Evolutionary conservation across 208 protist genomes (phyloP).

Genomic region (Leishmania amazonensis): DNA sequence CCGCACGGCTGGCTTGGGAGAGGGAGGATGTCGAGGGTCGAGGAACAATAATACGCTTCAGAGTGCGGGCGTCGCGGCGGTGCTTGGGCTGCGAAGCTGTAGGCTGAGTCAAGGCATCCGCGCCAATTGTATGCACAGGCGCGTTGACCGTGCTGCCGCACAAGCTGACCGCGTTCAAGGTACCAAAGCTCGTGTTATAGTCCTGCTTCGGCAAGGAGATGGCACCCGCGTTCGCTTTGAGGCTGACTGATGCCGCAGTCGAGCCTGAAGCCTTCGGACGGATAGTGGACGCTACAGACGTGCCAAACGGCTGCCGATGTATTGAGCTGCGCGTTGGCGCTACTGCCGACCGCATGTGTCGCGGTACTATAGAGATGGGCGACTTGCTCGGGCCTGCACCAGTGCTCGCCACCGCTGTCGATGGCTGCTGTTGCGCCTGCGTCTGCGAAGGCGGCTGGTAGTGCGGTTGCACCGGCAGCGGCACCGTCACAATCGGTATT

Average conservation of each 20-base stretch:
- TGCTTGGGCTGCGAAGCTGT: slow-evolving; percentile 7
- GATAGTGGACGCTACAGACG: neutral
- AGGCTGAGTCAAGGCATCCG: neutral
- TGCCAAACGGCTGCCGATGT: neutral
- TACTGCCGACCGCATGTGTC: slow-evolving; percentile 8
- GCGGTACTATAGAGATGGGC: slow-evolving; percentile 8
- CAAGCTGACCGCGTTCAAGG: neutral
- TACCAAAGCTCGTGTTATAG: neutral
- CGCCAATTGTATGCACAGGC: neutral
- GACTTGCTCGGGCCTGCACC: neutral
- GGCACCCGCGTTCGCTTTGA: neutral
- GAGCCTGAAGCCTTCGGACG: neutral
- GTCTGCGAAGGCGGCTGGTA: neutral
- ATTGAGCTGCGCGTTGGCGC: slow-evolving; percentile 14
- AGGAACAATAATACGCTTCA: slow-evolving; percentile 20
- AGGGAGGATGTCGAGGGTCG: slow-evolving; percentile 12
- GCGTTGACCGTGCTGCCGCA: neutral
- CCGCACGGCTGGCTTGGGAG: neutral
- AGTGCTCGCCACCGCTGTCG: neutral
- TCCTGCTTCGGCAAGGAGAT: neutral
- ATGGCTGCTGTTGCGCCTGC: neutral
- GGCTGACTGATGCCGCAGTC: neutral
- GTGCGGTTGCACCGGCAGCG: neutral
- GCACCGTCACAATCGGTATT: neutral
- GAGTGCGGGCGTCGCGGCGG: slow-evolving; percentile 24